Conservation (phyloP, 192 early-diverging fungal genomes). For the Phycomyces blakesleeanus region DNA sequence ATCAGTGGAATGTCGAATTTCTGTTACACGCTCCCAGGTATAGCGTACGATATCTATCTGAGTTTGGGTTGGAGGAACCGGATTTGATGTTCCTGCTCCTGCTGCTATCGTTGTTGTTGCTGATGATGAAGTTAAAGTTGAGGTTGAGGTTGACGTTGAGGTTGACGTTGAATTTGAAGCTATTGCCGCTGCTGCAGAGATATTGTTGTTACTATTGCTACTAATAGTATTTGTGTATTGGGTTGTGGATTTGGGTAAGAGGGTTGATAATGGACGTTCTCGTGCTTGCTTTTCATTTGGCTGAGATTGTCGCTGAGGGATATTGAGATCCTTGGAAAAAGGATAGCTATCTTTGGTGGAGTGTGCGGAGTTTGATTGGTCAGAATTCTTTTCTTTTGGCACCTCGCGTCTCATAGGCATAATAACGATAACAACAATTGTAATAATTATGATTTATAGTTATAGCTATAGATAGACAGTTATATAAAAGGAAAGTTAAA, state of each 20-base stretch:
- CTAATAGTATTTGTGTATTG: no score
- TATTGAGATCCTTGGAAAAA: no score
- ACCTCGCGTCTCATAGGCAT: no score
- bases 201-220: no score
- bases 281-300: no score
- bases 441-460: not conserved
- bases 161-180: no score
- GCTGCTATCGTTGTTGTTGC: not conserved
- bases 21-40: constrained; percentile 18
- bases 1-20: constrained; percentile 10
- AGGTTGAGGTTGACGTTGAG: not conserved
- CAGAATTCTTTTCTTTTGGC: no score
- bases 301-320: no score
- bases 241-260: no score
- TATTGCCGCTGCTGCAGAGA: no score
- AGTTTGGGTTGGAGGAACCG: constrained; percentile 14
- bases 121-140: not conserved
- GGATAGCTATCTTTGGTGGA: not conserved
- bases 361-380: not conserved
- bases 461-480: not conserved
- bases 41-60: constrained; percentile 20
- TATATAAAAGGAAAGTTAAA: not conserved
- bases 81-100: not conserved
- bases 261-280: no score
- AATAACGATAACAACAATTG: not conserved